Evolutionary conservation across 2,329 filamentous ascomycete species (phyloP), one percentile per base, ranked within the genome.

Genomic region (Fusarium temperatum): DNA sequence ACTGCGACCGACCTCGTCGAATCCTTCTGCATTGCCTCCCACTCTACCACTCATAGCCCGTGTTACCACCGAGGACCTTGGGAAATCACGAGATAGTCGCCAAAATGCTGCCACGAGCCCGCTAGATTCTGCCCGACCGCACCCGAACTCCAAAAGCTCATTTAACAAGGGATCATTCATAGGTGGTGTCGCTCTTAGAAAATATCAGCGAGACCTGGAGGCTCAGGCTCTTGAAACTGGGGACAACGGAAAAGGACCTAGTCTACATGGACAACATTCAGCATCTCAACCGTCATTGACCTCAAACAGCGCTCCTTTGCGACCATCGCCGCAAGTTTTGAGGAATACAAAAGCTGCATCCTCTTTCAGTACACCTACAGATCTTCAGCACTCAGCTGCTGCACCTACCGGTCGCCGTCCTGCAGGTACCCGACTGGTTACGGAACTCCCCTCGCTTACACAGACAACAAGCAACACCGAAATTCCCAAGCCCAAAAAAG

Each of bases 141-240:
- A 75, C 50, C 81, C 73, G 58, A 66, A 74, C 77, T 78, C 75
- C 48, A 80, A 81, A 58, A 78, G 81, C 38, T 79, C 84, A 58
- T 83, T 80, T 56, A 81, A 79, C 63, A 79, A 79, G 12, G 81
- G 83, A 30, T 83, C 84, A 3, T 90, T 90, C 75, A 86, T 90
- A 56, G 88, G 89, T 22, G 89, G 89, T 6, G 79, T 88, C 18
- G 87, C 88, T 8, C 79, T 90, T 66, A 82, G 84, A 71, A 89
- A 89, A 53, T 86, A 87, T 51, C 85, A 85, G 26, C 83, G 84
- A 48, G 84, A 83, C 22, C 69, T 80, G 42, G 75, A 79, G 45
- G 73, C 75, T 30, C 79, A 78, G 59, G 66, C 70, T 57, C 65
- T 59, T 24, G 77, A 79, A 28, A 56, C 47, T 32, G 64, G 42